Conservation (phyloP, 305 asterid species). For the Galium porrigens region DNA sequence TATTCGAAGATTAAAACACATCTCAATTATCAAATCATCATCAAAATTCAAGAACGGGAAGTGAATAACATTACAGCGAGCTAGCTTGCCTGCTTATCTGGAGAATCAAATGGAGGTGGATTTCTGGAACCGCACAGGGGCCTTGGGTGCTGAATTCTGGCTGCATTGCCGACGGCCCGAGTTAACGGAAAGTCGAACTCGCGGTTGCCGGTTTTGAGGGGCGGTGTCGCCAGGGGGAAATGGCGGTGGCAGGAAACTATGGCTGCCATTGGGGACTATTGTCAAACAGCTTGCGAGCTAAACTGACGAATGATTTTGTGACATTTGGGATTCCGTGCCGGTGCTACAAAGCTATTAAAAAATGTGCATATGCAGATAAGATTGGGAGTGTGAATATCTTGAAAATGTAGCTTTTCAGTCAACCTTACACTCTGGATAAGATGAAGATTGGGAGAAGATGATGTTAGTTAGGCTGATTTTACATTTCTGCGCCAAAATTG, state of each 20-base stretch:
- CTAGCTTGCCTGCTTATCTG: conserved; percentile 34
- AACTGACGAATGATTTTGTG: conserved; percentile 19
- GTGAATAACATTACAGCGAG: conserved; percentile 8
- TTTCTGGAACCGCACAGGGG: conserved; percentile 34
- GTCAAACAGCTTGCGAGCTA: conserved; percentile 4
- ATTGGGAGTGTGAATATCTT: conserved; percentile 17
- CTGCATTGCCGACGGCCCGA: conserved; percentile 7
- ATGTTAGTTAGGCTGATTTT: too few species aligned
- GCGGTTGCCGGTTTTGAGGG: conserved; percentile 19
- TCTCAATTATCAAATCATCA: background rate
- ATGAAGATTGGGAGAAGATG: conserved; percentile 8
- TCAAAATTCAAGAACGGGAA: background rate
- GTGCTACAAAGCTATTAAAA: background rate
- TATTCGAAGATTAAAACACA: conserved; percentile 21
- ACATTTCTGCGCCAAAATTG: background rate
- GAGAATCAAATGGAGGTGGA: conserved; percentile 23
- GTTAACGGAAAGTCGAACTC: conserved; percentile 14
- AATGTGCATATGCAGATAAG: conserved; percentile 29
- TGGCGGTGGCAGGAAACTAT: conserved; percentile 37
- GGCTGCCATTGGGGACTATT: conserved; percentile 31
- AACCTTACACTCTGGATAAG: conserved; percentile 60
- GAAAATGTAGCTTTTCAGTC: conserved; percentile 19
- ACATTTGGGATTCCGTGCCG: conserved; percentile 18
- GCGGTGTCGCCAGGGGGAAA: conserved; percentile 22
- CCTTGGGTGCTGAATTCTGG: conserved; percentile 19